Conservation (phyloP, 768 basidiomycete genomes). For the Pleurotus eryngii region DNA sequence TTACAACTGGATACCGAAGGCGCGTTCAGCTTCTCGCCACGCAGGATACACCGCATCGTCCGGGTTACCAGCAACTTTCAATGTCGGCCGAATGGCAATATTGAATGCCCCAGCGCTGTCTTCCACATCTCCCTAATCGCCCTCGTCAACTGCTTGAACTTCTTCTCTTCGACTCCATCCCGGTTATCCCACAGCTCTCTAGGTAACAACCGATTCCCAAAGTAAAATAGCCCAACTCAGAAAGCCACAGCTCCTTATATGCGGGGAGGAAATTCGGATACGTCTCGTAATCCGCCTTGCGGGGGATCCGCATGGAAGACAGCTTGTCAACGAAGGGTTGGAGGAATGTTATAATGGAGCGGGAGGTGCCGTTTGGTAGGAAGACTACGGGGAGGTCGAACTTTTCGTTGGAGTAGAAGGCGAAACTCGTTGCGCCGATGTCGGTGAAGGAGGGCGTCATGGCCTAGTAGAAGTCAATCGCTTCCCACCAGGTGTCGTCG, state of each 20-base stretch:
- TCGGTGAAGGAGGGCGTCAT: background rate
- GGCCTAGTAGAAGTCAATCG: background rate
- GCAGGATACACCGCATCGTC: slow-evolving; percentile 8
- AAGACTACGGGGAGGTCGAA: background rate
- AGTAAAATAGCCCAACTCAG: background rate
- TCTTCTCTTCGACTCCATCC: background rate
- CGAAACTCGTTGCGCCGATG: background rate
- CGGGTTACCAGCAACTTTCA: slow-evolving; percentile 7
- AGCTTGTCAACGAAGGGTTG: background rate
- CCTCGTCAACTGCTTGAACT: background rate
- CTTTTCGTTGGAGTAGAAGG: background rate
- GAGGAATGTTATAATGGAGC: background rate
- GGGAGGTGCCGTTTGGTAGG: background rate
- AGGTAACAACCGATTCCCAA: slow-evolving; percentile 3
- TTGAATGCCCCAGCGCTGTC: slow-evolving; percentile 6
- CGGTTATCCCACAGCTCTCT: slow-evolving; percentile 8
- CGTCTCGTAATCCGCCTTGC: background rate
- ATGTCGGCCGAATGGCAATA: slow-evolving; percentile 3
- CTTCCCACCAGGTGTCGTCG: background rate
- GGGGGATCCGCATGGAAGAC: background rate
- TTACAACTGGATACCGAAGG: slow-evolving; percentile 4
- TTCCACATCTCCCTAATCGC: slow-evolving; percentile 8
- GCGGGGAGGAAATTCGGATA: background rate
- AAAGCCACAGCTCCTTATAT: background rate
- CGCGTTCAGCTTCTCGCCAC: slow-evolving; percentile 8